A percentile compares a stretch with the other conserved stretches of the same genome.
Conservation (phyloP, 2,329 filamentous ascomycete species). For the Ascochyta fabae region DNA sequence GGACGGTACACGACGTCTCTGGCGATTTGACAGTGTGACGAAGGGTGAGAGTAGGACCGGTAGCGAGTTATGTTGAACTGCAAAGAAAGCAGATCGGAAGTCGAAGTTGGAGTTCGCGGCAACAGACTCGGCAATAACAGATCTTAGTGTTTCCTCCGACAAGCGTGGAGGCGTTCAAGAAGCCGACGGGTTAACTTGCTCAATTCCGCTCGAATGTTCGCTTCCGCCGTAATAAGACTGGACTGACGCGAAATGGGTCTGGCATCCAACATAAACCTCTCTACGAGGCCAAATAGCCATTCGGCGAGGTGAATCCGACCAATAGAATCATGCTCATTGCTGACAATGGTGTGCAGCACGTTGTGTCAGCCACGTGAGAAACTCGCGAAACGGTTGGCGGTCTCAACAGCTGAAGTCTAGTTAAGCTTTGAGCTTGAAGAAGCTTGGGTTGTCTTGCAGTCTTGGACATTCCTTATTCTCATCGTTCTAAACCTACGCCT, state of each 20-base stretch:
- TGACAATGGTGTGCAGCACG: not conserved
- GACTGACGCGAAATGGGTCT: not conserved
- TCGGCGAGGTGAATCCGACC: not conserved
- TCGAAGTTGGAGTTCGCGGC: not conserved
- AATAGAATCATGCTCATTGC: conserved; percentile 3
- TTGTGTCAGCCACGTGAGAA: not conserved
- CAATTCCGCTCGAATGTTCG: conserved; percentile 17
- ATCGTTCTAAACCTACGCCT: too few relatives aligned
- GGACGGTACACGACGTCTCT: not conserved
- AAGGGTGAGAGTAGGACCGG: not conserved
- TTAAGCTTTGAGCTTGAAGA: conserved; percentile 2
- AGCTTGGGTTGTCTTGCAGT: not conserved
- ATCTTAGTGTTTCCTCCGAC: too few relatives aligned
- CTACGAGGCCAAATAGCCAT: not conserved
- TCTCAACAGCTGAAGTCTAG: not conserved
- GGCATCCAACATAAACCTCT: not conserved
- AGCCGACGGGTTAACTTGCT: conserved; percentile 18
- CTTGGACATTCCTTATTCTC: not conserved
- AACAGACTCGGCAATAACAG: not conserved
- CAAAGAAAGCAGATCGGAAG: not conserved
- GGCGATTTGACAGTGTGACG: too few relatives aligned
- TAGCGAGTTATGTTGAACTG: not conserved
- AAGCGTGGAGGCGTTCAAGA: not conserved
- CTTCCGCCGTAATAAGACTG: conserved; percentile 2
- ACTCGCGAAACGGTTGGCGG: not conserved